These are phyloP conservation scores for Tranzscheliella williamsii DNA, from an alignment of 1,284 basidiomycete genomes.

Conservation along the genomic window DNA sequence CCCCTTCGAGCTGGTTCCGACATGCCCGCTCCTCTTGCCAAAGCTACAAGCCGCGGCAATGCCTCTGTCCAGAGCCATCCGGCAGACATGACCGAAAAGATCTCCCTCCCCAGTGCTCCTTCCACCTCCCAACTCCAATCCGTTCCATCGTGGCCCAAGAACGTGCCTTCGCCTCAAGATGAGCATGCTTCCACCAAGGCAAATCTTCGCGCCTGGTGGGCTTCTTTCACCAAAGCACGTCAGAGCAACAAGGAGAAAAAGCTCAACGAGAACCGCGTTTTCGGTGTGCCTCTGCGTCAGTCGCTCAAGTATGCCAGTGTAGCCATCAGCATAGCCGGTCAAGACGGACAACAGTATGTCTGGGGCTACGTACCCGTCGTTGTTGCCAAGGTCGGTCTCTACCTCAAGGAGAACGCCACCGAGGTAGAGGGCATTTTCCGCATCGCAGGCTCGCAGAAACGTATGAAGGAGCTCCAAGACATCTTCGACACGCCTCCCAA, in stretches of 20 bases:
- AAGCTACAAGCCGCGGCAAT: slow-evolving; percentile 23
- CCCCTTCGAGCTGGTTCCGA: background rate
- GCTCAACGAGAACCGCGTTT: slow-evolving; percentile 64
- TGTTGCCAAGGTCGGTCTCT: slow-evolving; percentile 87
- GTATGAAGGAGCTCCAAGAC: slow-evolving; percentile 91
- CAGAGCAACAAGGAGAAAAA: slow-evolving; percentile 33
- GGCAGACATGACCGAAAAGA: slow-evolving; percentile 7
- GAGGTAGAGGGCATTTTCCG: slow-evolving; percentile 95
- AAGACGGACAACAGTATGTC: slow-evolving; percentile 59
- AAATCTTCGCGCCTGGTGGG: slow-evolving; percentile 47
- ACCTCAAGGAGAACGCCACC: slow-evolving; percentile 66
- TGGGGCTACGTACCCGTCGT: slow-evolving; percentile 87
- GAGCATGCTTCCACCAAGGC: slow-evolving; percentile 50
- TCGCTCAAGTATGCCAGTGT: slow-evolving; percentile 85
- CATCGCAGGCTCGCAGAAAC: slow-evolving; percentile 73
- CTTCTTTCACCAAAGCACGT: slow-evolving; percentile 46
- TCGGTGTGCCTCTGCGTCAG: slow-evolving; percentile 81
- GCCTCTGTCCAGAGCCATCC: slow-evolving; percentile 35
- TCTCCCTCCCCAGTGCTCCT: slow-evolving; percentile 10
- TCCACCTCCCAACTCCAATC: slow-evolving; percentile 36
- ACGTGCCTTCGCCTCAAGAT: slow-evolving; percentile 14
- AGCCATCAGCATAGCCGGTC: slow-evolving; percentile 87
- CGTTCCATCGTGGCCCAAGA: slow-evolving; percentile 28
- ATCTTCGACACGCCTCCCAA: slow-evolving; percentile 85
- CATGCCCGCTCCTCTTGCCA: slow-evolving; percentile 32